Conservation (phyloP, 2,329 filamentous ascomycete species). For the Clarireedia paspali region DNA sequence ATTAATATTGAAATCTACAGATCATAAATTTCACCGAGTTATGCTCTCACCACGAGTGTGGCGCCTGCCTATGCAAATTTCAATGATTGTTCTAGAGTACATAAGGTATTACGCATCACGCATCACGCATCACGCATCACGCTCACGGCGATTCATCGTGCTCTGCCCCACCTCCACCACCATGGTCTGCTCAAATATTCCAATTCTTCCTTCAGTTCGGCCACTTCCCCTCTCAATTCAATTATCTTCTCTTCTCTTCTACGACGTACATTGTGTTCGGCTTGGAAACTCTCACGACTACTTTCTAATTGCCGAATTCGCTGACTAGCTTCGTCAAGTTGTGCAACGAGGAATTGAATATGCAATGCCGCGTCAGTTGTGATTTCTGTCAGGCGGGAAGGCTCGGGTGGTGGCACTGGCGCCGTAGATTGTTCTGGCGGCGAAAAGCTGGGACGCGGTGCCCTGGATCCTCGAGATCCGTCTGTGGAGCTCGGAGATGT, state of each 20-base stretch:
- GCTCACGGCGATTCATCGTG: no score
- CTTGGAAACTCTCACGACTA: neutral
- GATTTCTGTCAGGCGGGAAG: neutral
- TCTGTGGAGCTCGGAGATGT: neutral
- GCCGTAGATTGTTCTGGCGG: no score
- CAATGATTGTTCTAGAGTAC: no score
- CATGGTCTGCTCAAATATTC: neutral
- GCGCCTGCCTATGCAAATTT: no score
- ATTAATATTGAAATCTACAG: no score
- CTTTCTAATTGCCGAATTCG: neutral
- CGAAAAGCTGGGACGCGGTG: neutral
- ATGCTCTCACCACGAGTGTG: no score
- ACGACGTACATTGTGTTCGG: neutral
- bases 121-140: no score
- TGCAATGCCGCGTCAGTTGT: neutral
- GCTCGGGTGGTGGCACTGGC: no score
- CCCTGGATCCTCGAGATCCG: neutral
- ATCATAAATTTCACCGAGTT: no score
- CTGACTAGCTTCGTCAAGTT: neutral
- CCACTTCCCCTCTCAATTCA: neutral
- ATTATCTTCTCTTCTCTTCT: neutral
- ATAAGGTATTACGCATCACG: no score
- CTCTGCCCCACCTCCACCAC: no score
- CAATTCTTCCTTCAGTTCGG: neutral
- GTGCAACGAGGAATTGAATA: conserved; percentile 2